A percentile compares a stretch with the other conserved stretches of the same genome.
Evolutionary conservation across 805 yeast species (phyloP).

Genomic region (Metschnikowia peoriensis): DNA sequence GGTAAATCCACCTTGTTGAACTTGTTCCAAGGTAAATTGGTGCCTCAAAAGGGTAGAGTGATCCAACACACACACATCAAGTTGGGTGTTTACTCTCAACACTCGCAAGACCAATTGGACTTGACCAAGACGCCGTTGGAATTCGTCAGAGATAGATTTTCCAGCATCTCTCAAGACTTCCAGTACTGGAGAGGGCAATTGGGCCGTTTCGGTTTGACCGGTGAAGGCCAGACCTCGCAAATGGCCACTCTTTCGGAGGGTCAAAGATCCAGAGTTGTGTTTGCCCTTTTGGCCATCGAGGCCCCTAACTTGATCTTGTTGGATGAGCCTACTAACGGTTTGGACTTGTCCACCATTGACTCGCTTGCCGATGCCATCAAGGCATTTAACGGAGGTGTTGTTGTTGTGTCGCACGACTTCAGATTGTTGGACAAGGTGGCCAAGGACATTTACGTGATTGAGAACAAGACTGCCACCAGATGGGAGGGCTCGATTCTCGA

Average conservation of each 20-base stretch:
- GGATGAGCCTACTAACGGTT: constrained; percentile 99
- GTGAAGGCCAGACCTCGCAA: constrained; percentile 97
- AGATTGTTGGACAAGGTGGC: constrained; percentile 96
- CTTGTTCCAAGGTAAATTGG: constrained; percentile 92
- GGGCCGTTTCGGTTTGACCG: constrained; percentile 97
- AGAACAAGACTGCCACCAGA: constrained; percentile 90
- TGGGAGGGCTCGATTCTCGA: constrained; percentile 92
- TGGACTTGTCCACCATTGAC: constrained; percentile 97
- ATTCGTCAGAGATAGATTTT: constrained; percentile 92
- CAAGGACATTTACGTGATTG: constrained; percentile 94
- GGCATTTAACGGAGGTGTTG: constrained; percentile 95
- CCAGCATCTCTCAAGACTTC: constrained; percentile 90
- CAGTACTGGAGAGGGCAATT: constrained; percentile 98
- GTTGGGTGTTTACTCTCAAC: constrained; percentile 98
- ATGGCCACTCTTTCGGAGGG: constrained; percentile 99
- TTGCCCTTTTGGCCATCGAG: constrained; percentile 93
- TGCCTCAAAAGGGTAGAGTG: constrained; percentile 91
- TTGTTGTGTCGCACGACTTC: constrained; percentile 98
- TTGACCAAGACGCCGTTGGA: constrained; percentile 93
- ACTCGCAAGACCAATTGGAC: constrained; percentile 97
- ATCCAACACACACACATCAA: constrained; percentile 96
- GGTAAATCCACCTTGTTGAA: constrained; percentile 96
- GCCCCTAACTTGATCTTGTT: constrained; percentile 89
- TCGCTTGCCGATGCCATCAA: constrained; percentile 96
- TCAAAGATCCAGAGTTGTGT: constrained; percentile 98